Evolutionary conservation across 139 green algal genomes (phyloP).

Genomic region (Auxenochlorella pyrenoidosa): DNA sequence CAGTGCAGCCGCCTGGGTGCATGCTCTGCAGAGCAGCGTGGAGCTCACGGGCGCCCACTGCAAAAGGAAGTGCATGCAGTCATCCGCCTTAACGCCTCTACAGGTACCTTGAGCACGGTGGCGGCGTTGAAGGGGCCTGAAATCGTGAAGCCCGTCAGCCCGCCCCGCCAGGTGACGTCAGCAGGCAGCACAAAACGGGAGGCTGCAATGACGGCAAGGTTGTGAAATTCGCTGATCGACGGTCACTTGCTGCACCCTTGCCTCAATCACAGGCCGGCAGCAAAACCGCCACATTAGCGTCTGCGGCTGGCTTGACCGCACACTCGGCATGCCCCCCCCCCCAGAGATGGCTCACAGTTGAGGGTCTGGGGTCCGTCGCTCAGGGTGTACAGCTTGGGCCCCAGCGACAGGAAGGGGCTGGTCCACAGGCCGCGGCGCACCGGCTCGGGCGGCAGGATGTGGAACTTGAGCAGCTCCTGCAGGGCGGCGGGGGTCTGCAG

Average conservation of each 20-base stretch:
- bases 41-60: too few species aligned
- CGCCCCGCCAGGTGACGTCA: conserved; percentile 27
- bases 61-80: too few species aligned
- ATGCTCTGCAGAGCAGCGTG: too few species aligned
- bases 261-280: not conserved
- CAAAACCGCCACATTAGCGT: not conserved
- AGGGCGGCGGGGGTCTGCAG: conserved; percentile 32
- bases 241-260: not conserved
- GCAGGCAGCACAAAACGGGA: conserved; percentile 17
- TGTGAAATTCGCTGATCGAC: too few species aligned
- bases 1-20: too few species aligned
- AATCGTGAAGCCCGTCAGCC: conserved; percentile 41
- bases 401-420: conserved; percentile 51
- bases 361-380: conserved; percentile 28
- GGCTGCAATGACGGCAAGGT: not conserved
- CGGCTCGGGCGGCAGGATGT: conserved; percentile 59
- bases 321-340: too few species aligned
- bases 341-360: not conserved
- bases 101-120: conserved; percentile 37
- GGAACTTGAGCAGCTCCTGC: conserved; percentile 52
- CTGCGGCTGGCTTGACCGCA: too few species aligned
- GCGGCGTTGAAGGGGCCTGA: conserved; percentile 34
- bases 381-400: conserved; percentile 47
- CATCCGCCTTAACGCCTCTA: too few species aligned
- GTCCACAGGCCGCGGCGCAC: conserved; percentile 52